Base-by-base conservation (phyloP, 2,329 filamentous ascomycete species). In the Parasarocladium wereldwijsianum region DNA sequence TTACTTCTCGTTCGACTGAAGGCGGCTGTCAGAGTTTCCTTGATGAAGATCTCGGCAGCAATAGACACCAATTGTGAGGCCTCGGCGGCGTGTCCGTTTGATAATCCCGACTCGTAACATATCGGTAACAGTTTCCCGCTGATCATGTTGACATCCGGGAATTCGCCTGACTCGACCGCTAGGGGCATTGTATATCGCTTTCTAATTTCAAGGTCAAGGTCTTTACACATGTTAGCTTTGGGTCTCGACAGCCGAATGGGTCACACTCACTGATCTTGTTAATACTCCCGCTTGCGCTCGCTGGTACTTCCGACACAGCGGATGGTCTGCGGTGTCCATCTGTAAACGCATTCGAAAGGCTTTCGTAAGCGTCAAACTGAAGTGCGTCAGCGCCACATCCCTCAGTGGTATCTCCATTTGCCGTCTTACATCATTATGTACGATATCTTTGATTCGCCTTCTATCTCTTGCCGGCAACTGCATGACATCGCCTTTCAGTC, bases 241-340 rank as follows among this genome's bases (percentile, higher is more conserved):
- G 15, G 7, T 19, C 13, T 8, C 5, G 10, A 12, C 20, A 18
- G 7, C 6, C 5, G 17, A 18, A 15, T 5, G 18, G 8, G n/a
- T 5, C n/a, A 15, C 18, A 55, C 75, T 48, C 62, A 84, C 78
- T 92, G 62, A 87, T 77, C 40, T 73, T 84, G 40, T 82, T 85
- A 26, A 87, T 64, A 13, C 78, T 78, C 17, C 73, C 76, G n/a
- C 36, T 42, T 15, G 77, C 76, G 44, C 73, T 75, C 17, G 75
- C 65, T 16, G 77, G 74, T 7, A 73, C 66, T 33, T 82, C 70
- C 17, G 76, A 66, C 9, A 55, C 48, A 29, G 58, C 57, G 4
- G 56, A 47, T 8, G 56, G 44, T 34, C 58, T 52, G 24, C 61
- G 58, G 34, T 63, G 58, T 14, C 60, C 53, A 13, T 73, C 66